A percentile compares a stretch with the other conserved stretches of the same genome.
Conservation (phyloP, 768 basidiomycete species). For the Lactarius trivialis region DNA sequence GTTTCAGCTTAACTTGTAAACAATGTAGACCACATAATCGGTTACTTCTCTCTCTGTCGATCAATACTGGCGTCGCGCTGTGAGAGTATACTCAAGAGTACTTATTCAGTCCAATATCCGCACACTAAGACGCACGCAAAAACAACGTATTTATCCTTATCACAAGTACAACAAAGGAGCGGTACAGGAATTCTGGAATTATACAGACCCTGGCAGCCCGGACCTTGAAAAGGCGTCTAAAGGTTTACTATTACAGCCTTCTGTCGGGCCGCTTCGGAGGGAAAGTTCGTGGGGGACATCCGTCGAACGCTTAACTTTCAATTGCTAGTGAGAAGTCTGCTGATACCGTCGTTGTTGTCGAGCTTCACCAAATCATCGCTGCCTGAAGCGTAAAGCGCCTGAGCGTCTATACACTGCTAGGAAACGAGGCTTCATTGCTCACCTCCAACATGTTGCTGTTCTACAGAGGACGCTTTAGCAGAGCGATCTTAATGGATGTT, state of each 20-base stretch:
- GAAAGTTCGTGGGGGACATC: neutral
- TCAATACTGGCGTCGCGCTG: neutral
- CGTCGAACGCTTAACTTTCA: neutral
- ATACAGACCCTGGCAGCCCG: neutral
- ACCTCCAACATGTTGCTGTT: constrained; percentile 51
- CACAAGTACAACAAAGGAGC: neutral
- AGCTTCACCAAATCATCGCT: neutral
- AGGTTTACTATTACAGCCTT: neutral
- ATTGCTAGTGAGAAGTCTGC: constrained; percentile 1
- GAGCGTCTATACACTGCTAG: neutral
- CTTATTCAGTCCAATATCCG: neutral
- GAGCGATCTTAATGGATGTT: neutral
- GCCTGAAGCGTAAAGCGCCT: neutral
- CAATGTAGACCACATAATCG: too few relatives aligned
- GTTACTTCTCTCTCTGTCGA: neutral
- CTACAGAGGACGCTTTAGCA: constrained; percentile 26
- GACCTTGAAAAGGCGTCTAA: neutral
- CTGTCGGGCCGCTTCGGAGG: neutral
- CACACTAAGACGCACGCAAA: neutral
- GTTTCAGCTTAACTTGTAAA: too few relatives aligned
- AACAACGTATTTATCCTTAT: neutral
- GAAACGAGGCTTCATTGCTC: neutral
- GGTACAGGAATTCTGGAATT: neutral
- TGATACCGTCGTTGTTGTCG: neutral
- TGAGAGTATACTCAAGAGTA: neutral